Base-by-base conservation (phyloP, 495 filamentous ascomycete genomes). In the Daldinia caldariorum region DNA sequence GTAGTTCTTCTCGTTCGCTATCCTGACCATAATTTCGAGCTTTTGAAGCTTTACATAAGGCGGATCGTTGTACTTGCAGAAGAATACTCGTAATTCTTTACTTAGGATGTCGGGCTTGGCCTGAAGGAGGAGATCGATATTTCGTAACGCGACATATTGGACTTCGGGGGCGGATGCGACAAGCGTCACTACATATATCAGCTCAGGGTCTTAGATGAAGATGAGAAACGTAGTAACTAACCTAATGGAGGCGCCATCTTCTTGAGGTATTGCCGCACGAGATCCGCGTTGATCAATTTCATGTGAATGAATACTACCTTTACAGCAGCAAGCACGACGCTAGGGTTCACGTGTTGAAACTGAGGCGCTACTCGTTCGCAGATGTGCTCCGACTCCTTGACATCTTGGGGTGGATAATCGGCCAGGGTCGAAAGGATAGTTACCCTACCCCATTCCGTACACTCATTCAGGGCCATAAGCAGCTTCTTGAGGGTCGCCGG, bases 31-130 rank as follows among this genome's bases (percentile, higher is more conserved):
- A 63, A 98, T 98, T 74, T 99, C 95, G 50, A 99, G 88, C 67
- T 99, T 99, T 79, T 97, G 90, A 34, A 99, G 88, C 77, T 99
- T 99, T 79, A 99, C 91, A 75, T 99, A 99, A 14, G 92, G 93
- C 1, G 95, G 95, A 75, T 99, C 95, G 77, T 99, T 97, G 83
- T 99, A 99, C 82, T 99, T 99, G 89, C 95, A 99, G 83, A 98
- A 99, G 83, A 99, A 99, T 2, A 99, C 95, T 53, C 95, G 89
- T 57, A 99, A 89, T 79, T 99, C 95, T 78, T 98, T 98, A 81
- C 92, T 95, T 1, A 99, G 84, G 55, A 99, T 97, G 75, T 97
- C 94, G 2, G 95, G 94, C 71, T 97, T 92, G 70, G 97, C 94
- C 79, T 99, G 95, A 37, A 99, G 84, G 5, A 99, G 83, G 50